Percentiles rank a stretch among this genome's conserved stretches.
phyloP scores from a whole-genome alignment of 768 basidiomycete genomes.

The Amyloporia xantha region DNA sequence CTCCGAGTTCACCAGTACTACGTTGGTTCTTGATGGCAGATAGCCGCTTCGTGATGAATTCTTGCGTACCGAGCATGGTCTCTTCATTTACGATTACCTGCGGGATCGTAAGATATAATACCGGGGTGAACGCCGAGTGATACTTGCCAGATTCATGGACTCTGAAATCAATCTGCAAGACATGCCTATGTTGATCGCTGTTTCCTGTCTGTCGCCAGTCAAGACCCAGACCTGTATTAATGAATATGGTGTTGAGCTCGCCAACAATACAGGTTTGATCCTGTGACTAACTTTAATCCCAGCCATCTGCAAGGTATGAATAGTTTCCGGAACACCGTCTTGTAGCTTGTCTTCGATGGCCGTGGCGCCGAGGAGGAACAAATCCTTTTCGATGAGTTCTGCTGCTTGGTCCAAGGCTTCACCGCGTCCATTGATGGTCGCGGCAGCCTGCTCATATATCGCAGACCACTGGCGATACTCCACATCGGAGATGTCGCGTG shows the following conservation, averaged over 20 bases:
- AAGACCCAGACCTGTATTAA: conserved; percentile 81
- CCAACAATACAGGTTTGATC: neutral
- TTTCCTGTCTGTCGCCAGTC: conserved; percentile 97
- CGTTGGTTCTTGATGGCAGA: conserved; percentile 91
- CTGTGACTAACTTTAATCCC: conserved; percentile 81
- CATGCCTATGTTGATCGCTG: conserved; percentile 98
- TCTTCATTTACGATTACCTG: conserved; percentile 95
- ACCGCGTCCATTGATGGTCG: conserved; percentile 91
- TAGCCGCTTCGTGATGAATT: conserved; percentile 83
- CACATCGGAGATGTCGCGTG: conserved; percentile 82
- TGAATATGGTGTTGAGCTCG: neutral
- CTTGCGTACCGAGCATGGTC: conserved; percentile 69
- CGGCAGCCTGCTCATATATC: conserved; percentile 87
- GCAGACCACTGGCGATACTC: conserved; percentile 87
- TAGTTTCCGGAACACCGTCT: conserved; percentile 97
- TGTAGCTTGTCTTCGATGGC: conserved; percentile 99
- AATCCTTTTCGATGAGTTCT: conserved; percentile 91
- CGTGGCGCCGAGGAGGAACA: conserved; percentile 90
- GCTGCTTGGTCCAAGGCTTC: conserved; percentile 94
- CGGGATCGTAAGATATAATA: too few species aligned
- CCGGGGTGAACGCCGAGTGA: too few species aligned
- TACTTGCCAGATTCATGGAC: conserved; percentile 89
- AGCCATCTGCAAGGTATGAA: conserved; percentile 95
- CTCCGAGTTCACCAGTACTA: conserved; percentile 81
- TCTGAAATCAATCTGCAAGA: conserved; percentile 96